A percentile compares a stretch with the other conserved stretches of the same genome.
Conservation (phyloP, 208 protist genomes). For the Phytomonas francai region DNA sequence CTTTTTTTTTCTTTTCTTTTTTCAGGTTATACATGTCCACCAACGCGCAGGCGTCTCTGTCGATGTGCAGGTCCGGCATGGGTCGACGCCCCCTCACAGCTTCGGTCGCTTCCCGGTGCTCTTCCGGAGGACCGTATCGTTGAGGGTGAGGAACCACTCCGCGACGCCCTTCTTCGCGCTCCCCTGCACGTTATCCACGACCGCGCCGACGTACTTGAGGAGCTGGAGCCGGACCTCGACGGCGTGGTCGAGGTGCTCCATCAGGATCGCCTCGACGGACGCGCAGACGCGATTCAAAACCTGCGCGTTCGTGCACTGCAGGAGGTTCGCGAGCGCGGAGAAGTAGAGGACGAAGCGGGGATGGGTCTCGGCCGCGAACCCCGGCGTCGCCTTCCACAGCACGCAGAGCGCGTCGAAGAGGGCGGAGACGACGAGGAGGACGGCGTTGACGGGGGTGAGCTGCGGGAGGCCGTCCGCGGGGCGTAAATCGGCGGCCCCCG, state of each 20-base stretch:
- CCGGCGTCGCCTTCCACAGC: constrained; percentile 36
- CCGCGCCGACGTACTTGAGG: constrained; percentile 53
- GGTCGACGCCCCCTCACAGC: constrained; percentile 14
- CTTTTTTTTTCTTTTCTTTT: no score
- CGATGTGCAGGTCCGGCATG: no score
- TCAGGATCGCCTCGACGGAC: constrained; percentile 67
- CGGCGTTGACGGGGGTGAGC: constrained; percentile 42
- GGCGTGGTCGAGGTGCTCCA: constrained; percentile 61
- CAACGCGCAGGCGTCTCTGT: no score
- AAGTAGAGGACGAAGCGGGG: constrained; percentile 64
- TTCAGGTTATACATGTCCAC: no score
- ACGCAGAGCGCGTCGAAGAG: constrained; percentile 75
- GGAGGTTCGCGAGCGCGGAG: constrained; percentile 60
- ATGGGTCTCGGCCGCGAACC: background rate
- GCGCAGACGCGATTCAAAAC: constrained; percentile 76
- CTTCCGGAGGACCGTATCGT: constrained; percentile 25
- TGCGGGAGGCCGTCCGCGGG: constrained; percentile 22
- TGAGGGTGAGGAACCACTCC: constrained; percentile 72
- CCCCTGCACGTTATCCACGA: constrained; percentile 47
- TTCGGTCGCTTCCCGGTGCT: constrained; percentile 28
- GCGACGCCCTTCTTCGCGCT: constrained; percentile 55
- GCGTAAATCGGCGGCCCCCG: constrained; percentile 1
- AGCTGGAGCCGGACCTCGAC: constrained; percentile 41
- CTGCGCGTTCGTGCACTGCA: constrained; percentile 51
- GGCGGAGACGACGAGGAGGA: constrained; percentile 66